Conservation (phyloP, 495 filamentous ascomycete species). For the Penicillium roqueforti region DNA sequence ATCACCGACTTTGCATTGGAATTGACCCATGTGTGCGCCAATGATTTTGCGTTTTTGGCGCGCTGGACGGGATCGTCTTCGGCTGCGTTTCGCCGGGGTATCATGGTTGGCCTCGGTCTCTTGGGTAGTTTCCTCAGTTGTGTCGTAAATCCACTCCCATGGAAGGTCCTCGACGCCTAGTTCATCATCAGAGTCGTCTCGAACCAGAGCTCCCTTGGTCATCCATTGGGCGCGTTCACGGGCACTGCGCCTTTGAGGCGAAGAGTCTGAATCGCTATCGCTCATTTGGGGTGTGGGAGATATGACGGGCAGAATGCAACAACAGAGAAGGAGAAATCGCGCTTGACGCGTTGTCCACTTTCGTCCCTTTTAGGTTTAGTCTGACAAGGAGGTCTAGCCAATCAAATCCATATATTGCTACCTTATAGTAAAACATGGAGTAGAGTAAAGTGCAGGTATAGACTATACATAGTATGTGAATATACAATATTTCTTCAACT, state of each 20-base stretch:
- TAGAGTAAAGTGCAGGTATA: neutral
- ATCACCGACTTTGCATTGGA: conserved; percentile 78
- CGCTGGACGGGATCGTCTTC: conserved; percentile 31
- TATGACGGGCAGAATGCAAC: conserved; percentile 6
- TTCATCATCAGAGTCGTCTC: conserved; percentile 92
- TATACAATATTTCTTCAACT: too few relatives aligned
- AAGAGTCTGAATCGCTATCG: conserved; percentile 15
- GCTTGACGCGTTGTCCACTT: conserved; percentile 42
- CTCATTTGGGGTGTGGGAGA: conserved; percentile 2
- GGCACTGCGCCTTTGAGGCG: conserved; percentile 20
- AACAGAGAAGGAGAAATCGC: conserved; percentile 15
- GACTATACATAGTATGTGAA: neutral
- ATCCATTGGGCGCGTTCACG: conserved; percentile 57
- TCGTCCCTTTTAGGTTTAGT: conserved; percentile 33
- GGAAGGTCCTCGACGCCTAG: conserved; percentile 77
- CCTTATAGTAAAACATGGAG: neutral
- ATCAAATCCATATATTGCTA: conserved; percentile 4
- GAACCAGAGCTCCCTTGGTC: conserved; percentile 58
- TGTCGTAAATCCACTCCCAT: conserved; percentile 89
- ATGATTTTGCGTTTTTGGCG: conserved; percentile 52
- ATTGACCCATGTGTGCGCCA: conserved; percentile 80
- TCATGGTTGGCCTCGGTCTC: conserved; percentile 21
- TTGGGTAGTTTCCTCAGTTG: conserved; percentile 24
- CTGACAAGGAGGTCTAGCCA: conserved; percentile 4
- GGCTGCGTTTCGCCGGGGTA: conserved; percentile 25